phyloP scores from a whole-genome alignment of 1,139 yeast genomes.

The Geotrichum siamense region DNA sequence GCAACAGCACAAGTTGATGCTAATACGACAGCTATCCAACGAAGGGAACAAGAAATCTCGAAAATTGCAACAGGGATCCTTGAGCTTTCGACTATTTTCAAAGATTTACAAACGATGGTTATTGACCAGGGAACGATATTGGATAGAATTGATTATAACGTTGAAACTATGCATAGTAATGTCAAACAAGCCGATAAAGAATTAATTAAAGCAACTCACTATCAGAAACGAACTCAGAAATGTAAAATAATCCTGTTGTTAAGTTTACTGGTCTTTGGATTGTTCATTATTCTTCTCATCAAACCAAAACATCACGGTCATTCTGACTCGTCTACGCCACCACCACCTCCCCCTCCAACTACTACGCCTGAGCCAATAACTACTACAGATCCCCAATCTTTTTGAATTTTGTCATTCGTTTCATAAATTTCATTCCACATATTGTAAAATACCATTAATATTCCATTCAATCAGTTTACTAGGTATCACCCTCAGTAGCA shows the following conservation, averaged over 20 bases:
- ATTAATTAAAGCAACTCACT: conserved; percentile 62
- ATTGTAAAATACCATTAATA: too few species aligned
- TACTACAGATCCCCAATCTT: too few species aligned
- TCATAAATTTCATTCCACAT: too few species aligned
- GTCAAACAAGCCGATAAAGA: conserved; percentile 74
- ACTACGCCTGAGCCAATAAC: background rate
- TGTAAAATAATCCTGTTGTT: conserved; percentile 79
- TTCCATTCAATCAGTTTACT: too few species aligned
- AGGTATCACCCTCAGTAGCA: too few species aligned
- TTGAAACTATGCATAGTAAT: conserved; percentile 69
- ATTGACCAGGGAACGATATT: conserved; percentile 92
- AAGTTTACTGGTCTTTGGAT: conserved; percentile 59
- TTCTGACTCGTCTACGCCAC: conserved; percentile 12
- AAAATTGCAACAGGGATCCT: conserved; percentile 89
- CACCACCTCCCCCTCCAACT: conserved; percentile 19
- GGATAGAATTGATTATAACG: conserved; percentile 87
- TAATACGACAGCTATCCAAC: conserved; percentile 27
- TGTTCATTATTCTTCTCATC: conserved; percentile 62
- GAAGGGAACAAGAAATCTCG: conserved; percentile 82
- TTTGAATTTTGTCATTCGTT: too few species aligned
- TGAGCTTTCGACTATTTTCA: conserved; percentile 87
- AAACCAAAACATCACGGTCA: conserved; percentile 45
- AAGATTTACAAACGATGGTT: conserved; percentile 84
- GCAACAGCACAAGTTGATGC: conserved; percentile 7
- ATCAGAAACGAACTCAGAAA: conserved; percentile 84